A percentile compares a stretch with the other conserved stretches of the same genome.
Conservation (phyloP, 148 eudicot genomes). For the Fagopyrum esculentum region DNA sequence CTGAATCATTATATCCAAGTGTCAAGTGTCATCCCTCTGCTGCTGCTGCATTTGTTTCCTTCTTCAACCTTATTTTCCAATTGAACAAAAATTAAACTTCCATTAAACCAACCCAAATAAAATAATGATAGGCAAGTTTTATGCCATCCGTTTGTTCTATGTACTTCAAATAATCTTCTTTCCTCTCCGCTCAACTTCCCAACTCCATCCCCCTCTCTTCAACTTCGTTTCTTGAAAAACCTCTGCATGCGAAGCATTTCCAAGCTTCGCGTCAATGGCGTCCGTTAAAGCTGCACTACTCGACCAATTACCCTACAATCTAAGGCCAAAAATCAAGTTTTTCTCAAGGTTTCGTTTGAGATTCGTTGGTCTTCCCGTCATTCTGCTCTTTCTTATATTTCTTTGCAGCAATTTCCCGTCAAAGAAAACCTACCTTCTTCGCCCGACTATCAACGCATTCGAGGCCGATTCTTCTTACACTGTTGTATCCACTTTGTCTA, state of each 20-base stretch:
- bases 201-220: neutral
- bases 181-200: neutral
- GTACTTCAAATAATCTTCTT: neutral
- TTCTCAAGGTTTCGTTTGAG: neutral
- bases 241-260: constrained; percentile 5
- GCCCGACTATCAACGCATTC: neutral
- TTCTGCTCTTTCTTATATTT: neutral
- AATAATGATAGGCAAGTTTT: neutral
- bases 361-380: neutral
- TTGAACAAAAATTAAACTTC: neutral
- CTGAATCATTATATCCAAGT: neutral
- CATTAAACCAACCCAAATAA: neutral
- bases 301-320: neutral
- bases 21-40: neutral
- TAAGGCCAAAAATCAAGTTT: constrained; percentile 9
- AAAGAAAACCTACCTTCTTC: neutral
- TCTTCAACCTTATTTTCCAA: neutral
- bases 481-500: neutral
- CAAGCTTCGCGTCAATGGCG: constrained; percentile 5
- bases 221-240: neutral
- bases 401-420: constrained; percentile 8
- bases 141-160: neutral
- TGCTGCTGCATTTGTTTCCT: neutral
- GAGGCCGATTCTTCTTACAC: constrained; percentile 5
- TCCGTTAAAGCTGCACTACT: constrained; percentile 6